phyloP scores from a whole-genome alignment of 768 basidiomycete genomes.

The Phylloporus arenicola region DNA sequence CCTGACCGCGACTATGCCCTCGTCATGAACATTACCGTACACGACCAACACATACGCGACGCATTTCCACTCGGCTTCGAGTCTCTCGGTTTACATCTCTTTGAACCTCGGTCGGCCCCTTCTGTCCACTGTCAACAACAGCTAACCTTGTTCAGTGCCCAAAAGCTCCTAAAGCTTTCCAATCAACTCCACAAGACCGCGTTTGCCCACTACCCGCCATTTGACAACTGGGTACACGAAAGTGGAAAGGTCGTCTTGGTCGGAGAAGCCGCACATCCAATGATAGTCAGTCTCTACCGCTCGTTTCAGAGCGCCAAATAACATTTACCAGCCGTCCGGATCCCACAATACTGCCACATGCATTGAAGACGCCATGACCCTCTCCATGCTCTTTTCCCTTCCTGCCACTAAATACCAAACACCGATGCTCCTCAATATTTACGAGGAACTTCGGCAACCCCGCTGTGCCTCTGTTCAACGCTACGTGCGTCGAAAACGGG shows the following conservation, averaged over 20 bases:
- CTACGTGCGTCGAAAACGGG: constrained; percentile 41
- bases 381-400: constrained; percentile 51
- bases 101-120: constrained; percentile 19
- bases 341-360: constrained; percentile 43
- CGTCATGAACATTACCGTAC: constrained; percentile 6
- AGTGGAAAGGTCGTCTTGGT: constrained; percentile 46
- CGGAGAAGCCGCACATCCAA: constrained; percentile 57
- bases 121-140: neutral
- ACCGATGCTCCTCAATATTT: constrained; percentile 45
- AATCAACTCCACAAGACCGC: constrained; percentile 22
- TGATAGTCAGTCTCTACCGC: constrained; percentile 32
- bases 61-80: constrained; percentile 11
- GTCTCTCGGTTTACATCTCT: constrained; percentile 10
- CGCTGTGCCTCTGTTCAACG: constrained; percentile 38
- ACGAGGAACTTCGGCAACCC: constrained; percentile 52
- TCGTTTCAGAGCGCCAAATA: neutral
- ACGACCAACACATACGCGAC: neutral
- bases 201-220: constrained; percentile 30
- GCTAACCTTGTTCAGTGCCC: constrained; percentile 5
- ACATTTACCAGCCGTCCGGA: constrained; percentile 39
- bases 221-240: constrained; percentile 49
- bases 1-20: constrained; percentile 14
- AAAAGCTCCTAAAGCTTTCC: constrained; percentile 17
- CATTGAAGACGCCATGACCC: constrained; percentile 58
- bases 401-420: constrained; percentile 43